Evolutionary conservation across 2,329 filamentous ascomycete species (phyloP), one percentile per base, ranked within the genome.

Genomic region (Penicillium sp.): DNA sequence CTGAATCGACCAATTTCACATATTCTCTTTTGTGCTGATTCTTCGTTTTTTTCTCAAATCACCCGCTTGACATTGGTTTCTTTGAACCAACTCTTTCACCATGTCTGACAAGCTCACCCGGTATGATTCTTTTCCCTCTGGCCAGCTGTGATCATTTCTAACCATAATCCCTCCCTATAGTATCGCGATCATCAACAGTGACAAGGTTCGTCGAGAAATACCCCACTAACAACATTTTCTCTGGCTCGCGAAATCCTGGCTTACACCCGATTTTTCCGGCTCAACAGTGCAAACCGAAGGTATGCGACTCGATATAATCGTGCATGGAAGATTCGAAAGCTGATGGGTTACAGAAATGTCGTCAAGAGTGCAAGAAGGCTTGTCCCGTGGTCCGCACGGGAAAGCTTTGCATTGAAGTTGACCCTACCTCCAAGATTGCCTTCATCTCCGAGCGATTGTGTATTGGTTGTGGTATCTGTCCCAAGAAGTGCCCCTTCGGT

Each of bases 391-490:
- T 99, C 66, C 90, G 93, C 70, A 96, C 92, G 57, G 94, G 94
- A 78, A 97, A 97, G 83, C 87, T 95, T 65, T 96, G 92, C 79
- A 97, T 97, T 74, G 93, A 99, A 82, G 95, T 99, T 69, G 82
- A 84, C 49, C 81, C 90, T 60, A 85, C 90, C 55, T 95, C 93
- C 63, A 93, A 93, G 71, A 93, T 99, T 67, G 94, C 94, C 74
- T 99, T 97, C 83, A 96, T 99, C 71, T 97, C 93, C 63, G 94
- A 99, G 77, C 86, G 86, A 61, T 86, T 97, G 59, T 97, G 93
- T 75, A 97, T 97, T 70, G 94, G 94, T 77, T 99, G 95, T 73
- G 95, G 94, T 87, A 99, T 99, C 80, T 99, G 95, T 77, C 92
- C 93, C 43, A 99, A 99, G 83, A 97, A 97, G 78, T 99, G 94